Evolutionary conservation across 1,284 basidiomycete genomes (phyloP).

Genomic region (Moesziomyces sp.): DNA sequence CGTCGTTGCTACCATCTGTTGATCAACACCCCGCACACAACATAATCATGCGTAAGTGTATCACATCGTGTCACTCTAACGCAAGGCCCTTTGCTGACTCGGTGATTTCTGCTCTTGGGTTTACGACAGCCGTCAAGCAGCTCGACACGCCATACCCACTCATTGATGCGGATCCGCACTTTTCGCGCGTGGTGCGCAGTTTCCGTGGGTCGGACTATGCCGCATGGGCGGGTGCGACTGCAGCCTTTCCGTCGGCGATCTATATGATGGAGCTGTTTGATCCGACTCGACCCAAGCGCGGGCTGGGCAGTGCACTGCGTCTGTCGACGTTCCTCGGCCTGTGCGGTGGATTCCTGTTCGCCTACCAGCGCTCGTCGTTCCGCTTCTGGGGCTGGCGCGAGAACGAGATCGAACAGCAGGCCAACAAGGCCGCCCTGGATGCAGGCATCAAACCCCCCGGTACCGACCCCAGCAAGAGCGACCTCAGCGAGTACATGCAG

Average conservation of each 20-base stretch:
- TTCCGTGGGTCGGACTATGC: conserved; percentile 89
- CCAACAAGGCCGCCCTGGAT: conserved; percentile 44
- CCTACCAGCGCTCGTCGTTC: conserved; percentile 85
- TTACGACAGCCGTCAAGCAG: conserved; percentile 48
- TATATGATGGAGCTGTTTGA: conserved; percentile 70
- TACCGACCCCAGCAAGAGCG: conserved; percentile 71
- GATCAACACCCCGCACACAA: background rate
- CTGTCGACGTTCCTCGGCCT: conserved; percentile 71
- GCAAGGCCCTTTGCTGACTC: no score
- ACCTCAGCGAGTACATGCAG: conserved; percentile 87
- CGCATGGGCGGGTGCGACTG: conserved; percentile 83
- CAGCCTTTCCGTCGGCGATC: conserved; percentile 79
- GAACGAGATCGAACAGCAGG: conserved; percentile 73
- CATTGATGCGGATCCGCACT: conserved; percentile 88
- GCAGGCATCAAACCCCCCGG: conserved; percentile 50
- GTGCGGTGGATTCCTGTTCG: conserved; percentile 88
- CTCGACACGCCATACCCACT: conserved; percentile 63
- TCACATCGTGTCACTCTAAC: no score
- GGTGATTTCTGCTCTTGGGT: no score
- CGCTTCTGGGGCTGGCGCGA: conserved; percentile 98
- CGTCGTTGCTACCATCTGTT: no score
- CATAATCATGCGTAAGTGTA: no score
- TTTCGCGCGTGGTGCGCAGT: conserved; percentile 85
- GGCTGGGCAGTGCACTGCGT: conserved; percentile 54
- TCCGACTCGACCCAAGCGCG: conserved; percentile 55